A percentile compares a stretch with the other conserved stretches of the same genome.
Conservation (phyloP, 192 early-diverging fungal genomes). For the Umbelopsis sp. region DNA sequence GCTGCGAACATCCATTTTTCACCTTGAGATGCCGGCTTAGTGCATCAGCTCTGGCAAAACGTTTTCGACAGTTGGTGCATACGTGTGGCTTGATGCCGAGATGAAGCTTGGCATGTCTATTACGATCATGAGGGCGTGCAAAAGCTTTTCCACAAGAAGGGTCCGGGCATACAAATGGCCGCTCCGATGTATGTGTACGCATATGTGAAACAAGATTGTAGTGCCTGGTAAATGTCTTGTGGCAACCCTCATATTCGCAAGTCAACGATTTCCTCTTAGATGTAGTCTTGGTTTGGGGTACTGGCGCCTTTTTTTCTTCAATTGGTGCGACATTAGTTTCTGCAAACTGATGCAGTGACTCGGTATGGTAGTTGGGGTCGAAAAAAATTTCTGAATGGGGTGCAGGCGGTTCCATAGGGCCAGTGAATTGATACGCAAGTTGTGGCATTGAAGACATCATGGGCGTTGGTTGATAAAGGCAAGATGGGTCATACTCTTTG, state of each 20-base stretch:
- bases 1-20: slow-evolving; percentile 19
- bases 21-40: slow-evolving; percentile 58
- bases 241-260: slow-evolving; percentile 49
- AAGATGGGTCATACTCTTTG: neutral
- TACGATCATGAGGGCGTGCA: slow-evolving; percentile 84
- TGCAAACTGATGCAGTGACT: slow-evolving; percentile 9
- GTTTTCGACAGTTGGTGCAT: slow-evolving; percentile 65
- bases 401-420: neutral
- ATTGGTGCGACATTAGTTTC: neutral
- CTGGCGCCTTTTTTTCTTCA: neutral
- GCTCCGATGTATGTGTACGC: slow-evolving; percentile 67
- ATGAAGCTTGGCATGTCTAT: slow-evolving; percentile 76
- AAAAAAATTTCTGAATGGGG: slow-evolving; percentile 12
- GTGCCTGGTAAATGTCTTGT: slow-evolving; percentile 67
- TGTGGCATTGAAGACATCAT: neutral
- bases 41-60: slow-evolving; percentile 73
- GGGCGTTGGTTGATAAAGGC: neutral
- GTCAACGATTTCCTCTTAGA: slow-evolving; percentile 14
- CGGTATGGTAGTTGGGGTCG: neutral
- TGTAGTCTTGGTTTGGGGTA: neutral
- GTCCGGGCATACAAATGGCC: slow-evolving; percentile 69
- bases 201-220: slow-evolving; percentile 76
- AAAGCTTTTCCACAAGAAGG: slow-evolving; percentile 74
- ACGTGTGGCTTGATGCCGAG: slow-evolving; percentile 68
- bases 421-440: slow-evolving; percentile 3